Evolutionary conservation across 2,329 filamentous ascomycete species (phyloP), one percentile per base, ranked within the genome.

Genomic region (Magnaporthales sp.): DNA sequence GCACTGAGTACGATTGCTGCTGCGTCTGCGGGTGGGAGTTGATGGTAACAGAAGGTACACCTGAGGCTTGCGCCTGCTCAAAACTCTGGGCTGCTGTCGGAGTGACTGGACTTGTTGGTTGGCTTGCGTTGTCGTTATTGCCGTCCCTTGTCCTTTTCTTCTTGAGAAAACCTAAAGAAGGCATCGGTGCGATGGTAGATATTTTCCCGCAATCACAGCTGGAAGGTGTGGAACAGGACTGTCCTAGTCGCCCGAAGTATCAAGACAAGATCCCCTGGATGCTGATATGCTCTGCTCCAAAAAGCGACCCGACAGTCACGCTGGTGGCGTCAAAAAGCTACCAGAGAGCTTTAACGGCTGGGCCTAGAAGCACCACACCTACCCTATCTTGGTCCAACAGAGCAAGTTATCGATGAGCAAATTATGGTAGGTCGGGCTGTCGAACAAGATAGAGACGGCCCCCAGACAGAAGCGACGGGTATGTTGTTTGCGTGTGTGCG

Each of bases 81-180:
- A 84, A 85, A 68, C 79, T 80, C 77, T 79, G 84, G 69, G 80
- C 81, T 66, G 81, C 81, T 69, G 83, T 83, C 68, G 86, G 84
- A 68, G 87, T 88, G 73, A 87, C 80, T 68, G 86, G 85, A 74
- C 86, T 89, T 71, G 83, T 84, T 72, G 86, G 84, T 77, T 90
- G 85, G 75, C 85, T 90, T 71, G 88, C 83, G 75, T 88, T 87
- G 73, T 91, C 88, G 77, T 86, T 84, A 76, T 89, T 86, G 76
- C 88, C 91, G 83, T 97, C 93, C 87, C 93, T 96, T 81, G 93
- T 96, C 87, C 93, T 90, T 86, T 96, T 97, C 87, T 97, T 98
- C 87, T 97, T 97, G 77, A 98, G 88, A 77, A 97, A 93, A 80
- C 92, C 92, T 84, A 97, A 87, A 79, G 87, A 91, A 89, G 93